These are phyloP conservation scores for Dysphania ambrosioides DNA, from an alignment of 148 eudicot species.

Conservation along the genomic window DNA sequence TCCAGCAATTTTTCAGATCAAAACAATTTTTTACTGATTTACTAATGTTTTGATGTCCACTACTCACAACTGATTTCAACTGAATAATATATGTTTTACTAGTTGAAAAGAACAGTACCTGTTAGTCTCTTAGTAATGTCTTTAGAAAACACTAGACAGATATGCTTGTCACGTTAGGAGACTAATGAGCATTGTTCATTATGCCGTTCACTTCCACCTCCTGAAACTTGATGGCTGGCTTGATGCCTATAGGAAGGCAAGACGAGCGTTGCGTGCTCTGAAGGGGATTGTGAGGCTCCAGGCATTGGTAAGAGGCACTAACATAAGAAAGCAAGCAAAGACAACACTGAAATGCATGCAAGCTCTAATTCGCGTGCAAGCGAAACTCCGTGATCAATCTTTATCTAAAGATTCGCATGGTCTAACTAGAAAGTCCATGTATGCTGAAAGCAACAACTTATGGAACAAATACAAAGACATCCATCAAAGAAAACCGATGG, in stretches of 20 bases:
- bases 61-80: no score
- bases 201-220: not conserved
- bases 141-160: not conserved
- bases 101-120: no score
- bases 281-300: conserved; percentile 91
- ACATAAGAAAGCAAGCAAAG: conserved; percentile 67
- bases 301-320: conserved; percentile 83
- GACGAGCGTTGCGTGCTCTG: conserved; percentile 69
- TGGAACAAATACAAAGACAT: conserved; percentile 64
- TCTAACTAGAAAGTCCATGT: conserved; percentile 62
- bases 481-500: conserved; percentile 53
- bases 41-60: not conserved
- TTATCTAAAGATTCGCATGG: conserved; percentile 51
- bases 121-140: no score
- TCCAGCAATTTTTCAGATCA: no score
- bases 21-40: not conserved
- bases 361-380: conserved; percentile 65
- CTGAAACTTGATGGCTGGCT: no score
- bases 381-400: conserved; percentile 47
- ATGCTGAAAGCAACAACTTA: conserved; percentile 53
- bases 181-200: not conserved
- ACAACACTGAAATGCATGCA: conserved; percentile 73
- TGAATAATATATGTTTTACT: no score
- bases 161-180: no score
- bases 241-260: conserved; percentile 44